A percentile compares a stretch with the other conserved stretches of the same genome.
Conservation (phyloP, 148 eudicot species). For the Selenicereus undatus region DNA sequence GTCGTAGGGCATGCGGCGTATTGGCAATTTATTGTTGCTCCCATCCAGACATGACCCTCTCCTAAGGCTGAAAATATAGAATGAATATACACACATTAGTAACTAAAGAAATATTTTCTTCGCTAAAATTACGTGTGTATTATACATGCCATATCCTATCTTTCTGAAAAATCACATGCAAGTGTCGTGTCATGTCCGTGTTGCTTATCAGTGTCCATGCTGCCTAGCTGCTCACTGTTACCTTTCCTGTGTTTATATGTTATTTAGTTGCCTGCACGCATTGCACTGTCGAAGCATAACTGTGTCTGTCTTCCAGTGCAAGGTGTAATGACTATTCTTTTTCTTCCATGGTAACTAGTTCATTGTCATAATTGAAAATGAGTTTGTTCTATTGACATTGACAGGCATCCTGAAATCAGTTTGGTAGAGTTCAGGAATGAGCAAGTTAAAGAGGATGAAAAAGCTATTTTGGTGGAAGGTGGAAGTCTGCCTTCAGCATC, state of each 20-base stretch:
- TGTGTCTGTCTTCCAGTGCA: background rate
- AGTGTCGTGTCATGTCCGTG: too few relatives aligned
- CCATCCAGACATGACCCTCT: too few relatives aligned
- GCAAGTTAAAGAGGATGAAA: conserved; percentile 63
- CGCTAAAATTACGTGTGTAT: too few relatives aligned
- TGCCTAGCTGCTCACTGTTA: background rate
- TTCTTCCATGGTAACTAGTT: background rate
- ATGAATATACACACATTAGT: too few relatives aligned
- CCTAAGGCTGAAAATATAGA: too few relatives aligned
- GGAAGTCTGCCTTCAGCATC: conserved; percentile 54
- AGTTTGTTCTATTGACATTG: background rate
- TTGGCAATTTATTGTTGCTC: too few relatives aligned
- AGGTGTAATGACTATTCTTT: conserved; percentile 6
- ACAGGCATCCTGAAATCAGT: conserved; percentile 66
- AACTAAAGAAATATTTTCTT: too few relatives aligned
- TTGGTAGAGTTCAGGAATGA: conserved; percentile 57
- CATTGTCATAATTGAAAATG: background rate
- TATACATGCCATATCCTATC: too few relatives aligned
- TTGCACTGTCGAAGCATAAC: background rate
- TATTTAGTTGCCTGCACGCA: background rate
- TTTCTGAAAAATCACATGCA: too few relatives aligned
- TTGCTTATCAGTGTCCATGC: too few relatives aligned
- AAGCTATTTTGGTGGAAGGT: conserved; percentile 65
- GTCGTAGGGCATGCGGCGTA: too few relatives aligned
- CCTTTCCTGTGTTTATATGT: too few relatives aligned